A percentile compares a stretch with the other conserved stretches of the same genome.
phyloP scores from a whole-genome alignment of 208 protist genomes.

The Balamuthia mandrillaris region DNA sequence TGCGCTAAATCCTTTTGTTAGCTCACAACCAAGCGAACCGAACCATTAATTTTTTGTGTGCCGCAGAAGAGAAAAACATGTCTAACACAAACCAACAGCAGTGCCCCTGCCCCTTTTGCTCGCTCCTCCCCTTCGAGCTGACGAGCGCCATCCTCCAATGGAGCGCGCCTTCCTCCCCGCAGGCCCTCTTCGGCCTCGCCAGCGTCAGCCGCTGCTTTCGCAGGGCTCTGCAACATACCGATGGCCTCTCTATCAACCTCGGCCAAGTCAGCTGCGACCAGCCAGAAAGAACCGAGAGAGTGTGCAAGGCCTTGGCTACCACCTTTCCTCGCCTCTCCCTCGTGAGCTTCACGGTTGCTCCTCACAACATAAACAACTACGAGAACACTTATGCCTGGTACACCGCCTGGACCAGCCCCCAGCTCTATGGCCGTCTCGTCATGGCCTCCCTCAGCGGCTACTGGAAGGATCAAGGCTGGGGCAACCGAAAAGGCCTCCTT shows the following conservation, averaged over 20 bases:
- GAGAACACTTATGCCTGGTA: neutral
- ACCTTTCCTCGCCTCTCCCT: neutral
- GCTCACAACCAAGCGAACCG: neutral
- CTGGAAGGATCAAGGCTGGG: neutral
- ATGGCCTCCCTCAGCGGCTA: neutral
- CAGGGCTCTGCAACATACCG: neutral
- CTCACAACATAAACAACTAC: neutral
- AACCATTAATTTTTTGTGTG: neutral
- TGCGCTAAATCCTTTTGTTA: neutral
- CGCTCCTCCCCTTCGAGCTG: neutral
- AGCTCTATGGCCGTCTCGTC: neutral
- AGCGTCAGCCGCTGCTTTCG: neutral
- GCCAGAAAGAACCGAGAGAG: neutral
- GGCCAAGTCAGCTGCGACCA: neutral
- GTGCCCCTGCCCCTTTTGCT: neutral
- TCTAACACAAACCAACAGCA: neutral
- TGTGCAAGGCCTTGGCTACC: neutral
- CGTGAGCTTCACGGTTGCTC: neutral
- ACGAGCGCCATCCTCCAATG: neutral
- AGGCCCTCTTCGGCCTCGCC: neutral
- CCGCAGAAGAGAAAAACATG: neutral
- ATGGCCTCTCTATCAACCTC: neutral
- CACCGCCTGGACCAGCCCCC: neutral
- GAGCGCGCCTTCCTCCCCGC: neutral
- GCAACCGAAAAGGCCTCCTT: neutral